These are phyloP conservation scores for Candida qinlingensis DNA, from an alignment of 805 yeast genomes.

Conservation along the genomic window DNA sequence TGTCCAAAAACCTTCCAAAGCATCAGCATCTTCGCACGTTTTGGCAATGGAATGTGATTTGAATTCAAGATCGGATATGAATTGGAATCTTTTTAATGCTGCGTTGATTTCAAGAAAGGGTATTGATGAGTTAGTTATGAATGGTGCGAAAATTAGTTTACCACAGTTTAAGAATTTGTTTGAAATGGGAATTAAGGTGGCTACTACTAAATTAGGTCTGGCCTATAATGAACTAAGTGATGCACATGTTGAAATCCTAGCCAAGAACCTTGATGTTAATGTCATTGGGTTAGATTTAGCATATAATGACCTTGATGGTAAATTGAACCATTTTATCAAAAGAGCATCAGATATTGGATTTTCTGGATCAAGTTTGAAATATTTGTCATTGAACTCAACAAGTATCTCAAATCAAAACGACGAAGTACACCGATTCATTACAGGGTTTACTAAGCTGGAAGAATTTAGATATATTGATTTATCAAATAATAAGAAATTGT, in stretches of 20 bases:
- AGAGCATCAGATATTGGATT: constrained; percentile 22
- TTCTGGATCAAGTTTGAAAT: constrained; percentile 29
- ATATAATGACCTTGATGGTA: constrained; percentile 59
- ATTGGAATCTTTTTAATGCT: constrained; percentile 78
- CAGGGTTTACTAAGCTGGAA: constrained; percentile 46
- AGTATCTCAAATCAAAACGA: constrained; percentile 37
- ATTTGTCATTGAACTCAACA: constrained; percentile 64
- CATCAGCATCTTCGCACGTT: constrained; percentile 25
- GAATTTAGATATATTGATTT: constrained; percentile 68
- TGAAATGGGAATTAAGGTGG: constrained; percentile 50
- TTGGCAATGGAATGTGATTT: constrained; percentile 33
- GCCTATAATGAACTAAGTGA: constrained; percentile 68
- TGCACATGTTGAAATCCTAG: constrained; percentile 53
- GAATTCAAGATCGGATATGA: constrained; percentile 59
- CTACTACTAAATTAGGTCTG: constrained; percentile 64
- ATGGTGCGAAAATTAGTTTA: constrained; percentile 67
- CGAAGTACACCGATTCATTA: constrained; percentile 35
- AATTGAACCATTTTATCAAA: constrained; percentile 24
- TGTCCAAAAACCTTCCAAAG: constrained; percentile 34
- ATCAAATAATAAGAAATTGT: constrained; percentile 67
- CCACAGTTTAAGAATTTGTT: constrained; percentile 58
- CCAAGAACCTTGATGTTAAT: constrained; percentile 47
- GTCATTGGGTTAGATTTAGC: constrained; percentile 78
- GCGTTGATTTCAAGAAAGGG: constrained; percentile 73
- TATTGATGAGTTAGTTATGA: constrained; percentile 70